phyloP scores from a whole-genome alignment of 1,284 basidiomycete genomes.

The Xanthoconium separans region DNA sequence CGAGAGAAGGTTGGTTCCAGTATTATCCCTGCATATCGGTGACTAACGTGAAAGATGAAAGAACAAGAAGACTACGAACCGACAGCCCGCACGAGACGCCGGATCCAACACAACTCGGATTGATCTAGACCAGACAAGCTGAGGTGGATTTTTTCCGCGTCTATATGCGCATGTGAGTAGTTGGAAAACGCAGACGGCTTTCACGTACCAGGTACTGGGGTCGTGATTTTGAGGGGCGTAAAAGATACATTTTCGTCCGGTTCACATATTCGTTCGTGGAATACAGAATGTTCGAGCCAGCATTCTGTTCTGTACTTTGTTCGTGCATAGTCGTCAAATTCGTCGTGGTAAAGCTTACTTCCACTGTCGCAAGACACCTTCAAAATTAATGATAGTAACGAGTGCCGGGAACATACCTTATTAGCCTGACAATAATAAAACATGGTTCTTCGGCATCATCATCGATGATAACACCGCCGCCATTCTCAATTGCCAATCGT shows the following conservation, averaged over 20 bases:
- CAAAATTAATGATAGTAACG: background rate
- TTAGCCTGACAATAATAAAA: slow-evolving; percentile 67
- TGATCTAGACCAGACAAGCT: slow-evolving; percentile 71
- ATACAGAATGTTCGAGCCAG: slow-evolving; percentile 78
- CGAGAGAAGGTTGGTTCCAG: slow-evolving; percentile 59
- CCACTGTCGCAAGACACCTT: slow-evolving; percentile 44
- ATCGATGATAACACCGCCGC: slow-evolving; percentile 50
- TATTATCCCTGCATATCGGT: slow-evolving; percentile 45
- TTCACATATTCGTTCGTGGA: slow-evolving; percentile 59
- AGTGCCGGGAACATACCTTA: slow-evolving; percentile 47
- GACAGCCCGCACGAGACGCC: slow-evolving; percentile 60
- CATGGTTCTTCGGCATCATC: slow-evolving; percentile 50
- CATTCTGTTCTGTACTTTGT: slow-evolving; percentile 74
- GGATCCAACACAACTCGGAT: slow-evolving; percentile 58
- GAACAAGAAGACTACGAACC: slow-evolving; percentile 40
- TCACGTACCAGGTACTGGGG: slow-evolving; percentile 51
- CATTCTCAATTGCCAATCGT: slow-evolving; percentile 52
- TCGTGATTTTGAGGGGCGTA: slow-evolving; percentile 51
- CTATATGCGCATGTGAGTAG: slow-evolving; percentile 32
- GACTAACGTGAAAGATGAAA: slow-evolving; percentile 1
- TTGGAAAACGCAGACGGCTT: background rate
- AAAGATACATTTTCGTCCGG: slow-evolving; percentile 63
- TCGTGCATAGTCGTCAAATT: slow-evolving; percentile 44
- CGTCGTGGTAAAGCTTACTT: slow-evolving; percentile 56
- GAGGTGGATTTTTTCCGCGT: slow-evolving; percentile 51